phyloP scores from a whole-genome alignment of 208 protist genomes.

The Hexamita inflata region DNA sequence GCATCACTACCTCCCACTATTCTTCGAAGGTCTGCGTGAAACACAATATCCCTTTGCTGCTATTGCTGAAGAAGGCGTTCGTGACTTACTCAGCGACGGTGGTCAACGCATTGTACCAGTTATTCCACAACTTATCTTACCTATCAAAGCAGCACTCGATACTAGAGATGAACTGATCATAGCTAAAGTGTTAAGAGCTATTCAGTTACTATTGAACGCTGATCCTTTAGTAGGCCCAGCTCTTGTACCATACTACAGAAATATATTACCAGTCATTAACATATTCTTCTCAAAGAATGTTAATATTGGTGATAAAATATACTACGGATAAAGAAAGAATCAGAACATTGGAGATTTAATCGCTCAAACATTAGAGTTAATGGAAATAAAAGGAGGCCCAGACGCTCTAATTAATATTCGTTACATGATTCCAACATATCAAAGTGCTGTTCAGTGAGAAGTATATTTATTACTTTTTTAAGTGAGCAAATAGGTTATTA shows the following conservation, averaged over 20 bases:
- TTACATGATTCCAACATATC: slow-evolving; percentile 68
- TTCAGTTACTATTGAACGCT: slow-evolving; percentile 78
- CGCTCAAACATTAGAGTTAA: slow-evolving; percentile 79
- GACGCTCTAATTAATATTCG: slow-evolving; percentile 70
- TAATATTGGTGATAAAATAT: slow-evolving; percentile 72
- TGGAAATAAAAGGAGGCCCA: slow-evolving; percentile 59
- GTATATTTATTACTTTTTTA: no score
- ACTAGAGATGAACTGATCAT: slow-evolving; percentile 83
- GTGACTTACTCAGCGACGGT: slow-evolving; percentile 75
- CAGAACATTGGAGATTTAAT: slow-evolving; percentile 76
- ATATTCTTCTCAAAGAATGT: slow-evolving; percentile 77
- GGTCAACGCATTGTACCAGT: slow-evolving; percentile 79
- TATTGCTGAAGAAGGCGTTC: slow-evolving; percentile 70
- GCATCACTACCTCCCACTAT: slow-evolving; percentile 94
- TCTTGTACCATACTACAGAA: slow-evolving; percentile 89
- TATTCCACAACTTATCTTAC: slow-evolving; percentile 91
- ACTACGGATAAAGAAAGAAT: slow-evolving; percentile 74
- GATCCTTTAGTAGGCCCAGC: slow-evolving; percentile 78
- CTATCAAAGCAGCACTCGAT: slow-evolving; percentile 87
- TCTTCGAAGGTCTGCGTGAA: slow-evolving; percentile 89
- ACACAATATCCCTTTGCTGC: slow-evolving; percentile 84
- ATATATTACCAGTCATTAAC: slow-evolving; percentile 91
- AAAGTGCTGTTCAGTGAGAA: no score
- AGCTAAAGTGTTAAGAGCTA: slow-evolving; percentile 68
- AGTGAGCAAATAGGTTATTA: no score